A percentile compares a stretch with the other conserved stretches of the same genome.
These are phyloP conservation scores for Populus hybrid DNA, from an alignment of 441 rosid genomes.

Conservation along the genomic window DNA sequence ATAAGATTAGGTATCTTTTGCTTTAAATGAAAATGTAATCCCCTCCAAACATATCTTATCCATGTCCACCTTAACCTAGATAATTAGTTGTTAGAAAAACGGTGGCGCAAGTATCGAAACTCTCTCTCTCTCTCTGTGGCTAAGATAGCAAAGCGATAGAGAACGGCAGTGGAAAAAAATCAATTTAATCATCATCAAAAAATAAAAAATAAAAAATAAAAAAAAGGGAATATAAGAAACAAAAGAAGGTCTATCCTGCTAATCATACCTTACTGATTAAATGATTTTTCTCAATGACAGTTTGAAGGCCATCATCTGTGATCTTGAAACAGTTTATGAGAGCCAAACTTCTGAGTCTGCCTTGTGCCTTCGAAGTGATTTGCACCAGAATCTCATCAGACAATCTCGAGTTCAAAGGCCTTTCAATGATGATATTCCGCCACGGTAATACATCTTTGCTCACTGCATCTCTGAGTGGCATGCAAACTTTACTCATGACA, in stretches of 20 bases:
- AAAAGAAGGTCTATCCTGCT: background rate
- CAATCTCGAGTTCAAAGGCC: slow-evolving; percentile 57
- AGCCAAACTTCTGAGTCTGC: slow-evolving; percentile 57
- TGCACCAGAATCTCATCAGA: slow-evolving; percentile 58
- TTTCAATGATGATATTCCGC: slow-evolving; percentile 53
- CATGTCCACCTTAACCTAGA: slow-evolving; percentile 33
- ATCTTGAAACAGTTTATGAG: slow-evolving; percentile 60
- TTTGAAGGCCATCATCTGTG: slow-evolving; percentile 61
- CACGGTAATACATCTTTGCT: slow-evolving; percentile 57
- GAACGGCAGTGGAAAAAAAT: background rate
- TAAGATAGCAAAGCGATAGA: background rate
- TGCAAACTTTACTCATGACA: slow-evolving; percentile 48
- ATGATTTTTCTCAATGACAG: slow-evolving; percentile 55
- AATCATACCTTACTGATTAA: slow-evolving; percentile 54
- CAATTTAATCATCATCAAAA: background rate
- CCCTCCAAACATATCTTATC: slow-evolving; percentile 14
- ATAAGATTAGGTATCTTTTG: background rate
- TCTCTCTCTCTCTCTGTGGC: background rate
- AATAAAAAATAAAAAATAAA: background rate
- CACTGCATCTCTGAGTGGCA: slow-evolving; percentile 43
- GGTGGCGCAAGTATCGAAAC: slow-evolving; percentile 12
- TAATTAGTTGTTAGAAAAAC: slow-evolving; percentile 27
- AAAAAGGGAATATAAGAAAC: background rate
- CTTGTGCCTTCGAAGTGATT: slow-evolving; percentile 54
- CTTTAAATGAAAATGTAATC: background rate